Conservation (phyloP, 139 green algal genomes). For the Desmodesmus armatus region DNA sequence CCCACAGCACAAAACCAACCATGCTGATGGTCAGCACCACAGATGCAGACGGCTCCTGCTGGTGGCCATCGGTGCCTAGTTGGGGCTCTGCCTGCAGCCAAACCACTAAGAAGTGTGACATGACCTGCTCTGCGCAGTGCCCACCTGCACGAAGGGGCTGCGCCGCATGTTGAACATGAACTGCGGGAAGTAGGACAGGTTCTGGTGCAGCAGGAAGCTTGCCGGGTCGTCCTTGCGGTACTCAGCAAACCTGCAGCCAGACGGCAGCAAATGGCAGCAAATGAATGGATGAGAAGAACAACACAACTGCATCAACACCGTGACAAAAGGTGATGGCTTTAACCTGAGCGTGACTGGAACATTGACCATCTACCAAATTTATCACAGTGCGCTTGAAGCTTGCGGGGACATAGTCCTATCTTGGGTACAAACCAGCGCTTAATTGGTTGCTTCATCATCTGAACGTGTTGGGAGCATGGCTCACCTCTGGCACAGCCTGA, state of each 20-base stretch:
- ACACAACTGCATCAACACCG: background rate
- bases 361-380: background rate
- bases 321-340: too few species aligned
- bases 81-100: too few species aligned
- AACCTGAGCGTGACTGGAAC: too few species aligned
- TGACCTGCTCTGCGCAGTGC: too few species aligned
- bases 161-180: slow-evolving; percentile 99
- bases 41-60: too few species aligned
- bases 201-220: slow-evolving; percentile 89
- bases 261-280: too few species aligned
- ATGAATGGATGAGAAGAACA: too few species aligned
- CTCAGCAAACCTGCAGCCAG: slow-evolving; percentile 65
- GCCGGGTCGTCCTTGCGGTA: slow-evolving; percentile 93
- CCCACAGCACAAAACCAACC: too few species aligned
- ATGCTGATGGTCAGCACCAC: too few species aligned
- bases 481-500: slow-evolving; percentile 69
- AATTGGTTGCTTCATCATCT: background rate
- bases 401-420: too few species aligned
- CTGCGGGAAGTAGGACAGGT: slow-evolving; percentile 96
- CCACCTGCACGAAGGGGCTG: slow-evolving; percentile 92
- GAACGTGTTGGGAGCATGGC: background rate
- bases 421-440: background rate
- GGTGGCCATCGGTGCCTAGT: too few species aligned
- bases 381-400: background rate
- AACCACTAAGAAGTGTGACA: too few species aligned